Percentiles rank a stretch among this genome's conserved stretches.
Conservation (phyloP, 2,329 filamentous ascomycete genomes). For the Ceratocystis huliohia region DNA sequence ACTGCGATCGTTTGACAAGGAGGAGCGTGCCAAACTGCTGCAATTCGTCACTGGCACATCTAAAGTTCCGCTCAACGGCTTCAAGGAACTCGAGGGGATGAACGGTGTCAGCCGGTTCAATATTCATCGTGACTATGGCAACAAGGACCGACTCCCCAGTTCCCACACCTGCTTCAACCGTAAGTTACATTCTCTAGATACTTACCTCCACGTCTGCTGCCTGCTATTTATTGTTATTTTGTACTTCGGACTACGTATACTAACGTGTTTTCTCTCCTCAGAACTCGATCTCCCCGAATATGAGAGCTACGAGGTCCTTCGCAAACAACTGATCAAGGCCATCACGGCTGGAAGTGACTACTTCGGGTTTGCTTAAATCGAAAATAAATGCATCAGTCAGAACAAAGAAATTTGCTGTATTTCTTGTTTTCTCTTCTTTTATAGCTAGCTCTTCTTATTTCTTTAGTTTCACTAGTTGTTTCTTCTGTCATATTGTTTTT, state of each 20-base stretch:
- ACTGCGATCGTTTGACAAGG: slow-evolving; percentile 93
- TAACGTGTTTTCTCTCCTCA: slow-evolving; percentile 30
- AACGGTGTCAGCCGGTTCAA: slow-evolving; percentile 97
- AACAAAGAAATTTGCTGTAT: slow-evolving; percentile 13
- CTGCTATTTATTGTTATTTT: neutral
- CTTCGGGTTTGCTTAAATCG: slow-evolving; percentile 79
- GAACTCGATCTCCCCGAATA: slow-evolving; percentile 98
- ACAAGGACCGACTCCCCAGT: slow-evolving; percentile 86
- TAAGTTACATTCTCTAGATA: slow-evolving; percentile 41
- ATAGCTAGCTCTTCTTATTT: neutral
- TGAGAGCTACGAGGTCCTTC: slow-evolving; percentile 82
- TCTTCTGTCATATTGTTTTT: slow-evolving; percentile 1
- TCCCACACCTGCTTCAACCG: slow-evolving; percentile 99
- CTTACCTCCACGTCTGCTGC: slow-evolving; percentile 4
- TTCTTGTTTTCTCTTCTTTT: slow-evolving; percentile 8
- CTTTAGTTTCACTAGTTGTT: slow-evolving; percentile 9
- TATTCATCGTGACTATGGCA: slow-evolving; percentile 94
- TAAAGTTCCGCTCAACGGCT: slow-evolving; percentile 95
- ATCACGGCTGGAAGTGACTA: slow-evolving; percentile 97
- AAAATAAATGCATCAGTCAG: neutral
- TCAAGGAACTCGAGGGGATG: slow-evolving; percentile 99
- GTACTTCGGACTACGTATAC: slow-evolving; percentile 28
- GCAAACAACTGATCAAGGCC: slow-evolving; percentile 79
- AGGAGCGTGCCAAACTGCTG: slow-evolving; percentile 90
- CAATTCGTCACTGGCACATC: slow-evolving; percentile 98